Percentiles rank a stretch among this genome's conserved stretches.
Conservation (phyloP, 2,329 filamentous ascomycete genomes). For the Penicillium palitans region DNA sequence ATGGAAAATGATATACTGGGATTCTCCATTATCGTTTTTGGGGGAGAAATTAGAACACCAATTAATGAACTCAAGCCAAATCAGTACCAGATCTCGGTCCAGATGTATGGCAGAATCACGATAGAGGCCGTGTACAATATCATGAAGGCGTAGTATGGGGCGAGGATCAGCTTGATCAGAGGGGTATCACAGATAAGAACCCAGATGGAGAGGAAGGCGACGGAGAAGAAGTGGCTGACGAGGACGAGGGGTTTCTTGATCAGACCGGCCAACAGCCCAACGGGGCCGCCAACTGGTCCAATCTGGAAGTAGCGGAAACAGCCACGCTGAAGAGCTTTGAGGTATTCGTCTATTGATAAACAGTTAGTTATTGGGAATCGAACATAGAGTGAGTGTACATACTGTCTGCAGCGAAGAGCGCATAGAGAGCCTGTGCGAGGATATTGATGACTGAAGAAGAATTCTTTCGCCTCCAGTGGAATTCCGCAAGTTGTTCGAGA, state of each 20-base stretch:
- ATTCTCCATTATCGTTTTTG: neutral
- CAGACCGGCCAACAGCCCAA: slow-evolving; percentile 77
- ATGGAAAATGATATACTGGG: neutral
- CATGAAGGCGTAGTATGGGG: slow-evolving; percentile 63
- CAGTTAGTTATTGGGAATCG: slow-evolving; percentile 7
- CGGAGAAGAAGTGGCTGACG: slow-evolving; percentile 90
- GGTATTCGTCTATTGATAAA: slow-evolving; percentile 57
- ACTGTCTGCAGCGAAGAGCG: slow-evolving; percentile 81
- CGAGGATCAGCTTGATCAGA: slow-evolving; percentile 61
- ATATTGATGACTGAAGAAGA: slow-evolving; percentile 92
- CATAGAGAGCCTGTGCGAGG: slow-evolving; percentile 90
- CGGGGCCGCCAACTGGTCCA: slow-evolving; percentile 73
- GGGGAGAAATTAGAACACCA: slow-evolving; percentile 2
- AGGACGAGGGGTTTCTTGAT: slow-evolving; percentile 75
- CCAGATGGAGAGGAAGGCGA: slow-evolving; percentile 87
- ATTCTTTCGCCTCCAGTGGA: slow-evolving; percentile 86
- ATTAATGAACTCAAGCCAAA: neutral
- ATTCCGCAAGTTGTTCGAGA: slow-evolving; percentile 65
- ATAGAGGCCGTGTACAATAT: slow-evolving; percentile 79
- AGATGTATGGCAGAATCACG: slow-evolving; percentile 81
- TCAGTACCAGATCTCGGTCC: slow-evolving; percentile 60
- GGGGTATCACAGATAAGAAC: slow-evolving; percentile 56
- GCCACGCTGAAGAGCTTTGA: slow-evolving; percentile 78
- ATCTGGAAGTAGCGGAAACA: slow-evolving; percentile 91
- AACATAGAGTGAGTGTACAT: slow-evolving; percentile 14